These are phyloP conservation scores for Aspergillus glaucus DNA, from an alignment of 2,329 filamentous ascomycete species.

Conservation along the genomic window DNA sequence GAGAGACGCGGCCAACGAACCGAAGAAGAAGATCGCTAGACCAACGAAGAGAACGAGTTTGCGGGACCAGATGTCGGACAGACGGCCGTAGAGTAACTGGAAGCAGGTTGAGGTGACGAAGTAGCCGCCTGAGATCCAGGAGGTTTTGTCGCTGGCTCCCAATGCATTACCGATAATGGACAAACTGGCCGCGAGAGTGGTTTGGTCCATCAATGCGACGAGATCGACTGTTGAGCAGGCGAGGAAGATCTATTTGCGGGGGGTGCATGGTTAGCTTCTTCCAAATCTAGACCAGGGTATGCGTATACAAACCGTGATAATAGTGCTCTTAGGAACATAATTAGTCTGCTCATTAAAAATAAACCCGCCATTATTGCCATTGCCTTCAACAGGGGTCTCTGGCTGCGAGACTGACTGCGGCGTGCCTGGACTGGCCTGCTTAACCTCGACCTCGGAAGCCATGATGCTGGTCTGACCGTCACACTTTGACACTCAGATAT, in stretches of 20 bases:
- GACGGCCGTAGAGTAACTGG: constrained; percentile 57
- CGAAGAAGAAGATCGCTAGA: constrained; percentile 49
- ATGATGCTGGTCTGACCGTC: no score
- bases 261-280: no score
- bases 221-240: constrained; percentile 52
- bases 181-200: constrained; percentile 50
- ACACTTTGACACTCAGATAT: no score
- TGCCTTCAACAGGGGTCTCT: background rate
- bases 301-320: constrained; percentile 42
- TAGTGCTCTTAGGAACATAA: constrained; percentile 47
- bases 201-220: constrained; percentile 53
- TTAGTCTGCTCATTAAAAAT: constrained; percentile 52
- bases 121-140: constrained; percentile 52
- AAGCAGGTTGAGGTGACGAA: constrained; percentile 62
- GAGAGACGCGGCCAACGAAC: constrained; percentile 55
- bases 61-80: constrained; percentile 56
- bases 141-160: constrained; percentile 44
- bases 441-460: no score
- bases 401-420: no score
- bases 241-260: constrained; percentile 47
- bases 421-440: no score
- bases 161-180: constrained; percentile 50
- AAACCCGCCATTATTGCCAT: constrained; percentile 1
- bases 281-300: no score
- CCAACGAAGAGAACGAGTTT: constrained; percentile 53